A percentile compares a stretch with the other conserved stretches of the same genome.
These are phyloP conservation scores for Cordyceps tenuipes DNA, from an alignment of 2,329 filamentous ascomycete species.

Conservation along the genomic window DNA sequence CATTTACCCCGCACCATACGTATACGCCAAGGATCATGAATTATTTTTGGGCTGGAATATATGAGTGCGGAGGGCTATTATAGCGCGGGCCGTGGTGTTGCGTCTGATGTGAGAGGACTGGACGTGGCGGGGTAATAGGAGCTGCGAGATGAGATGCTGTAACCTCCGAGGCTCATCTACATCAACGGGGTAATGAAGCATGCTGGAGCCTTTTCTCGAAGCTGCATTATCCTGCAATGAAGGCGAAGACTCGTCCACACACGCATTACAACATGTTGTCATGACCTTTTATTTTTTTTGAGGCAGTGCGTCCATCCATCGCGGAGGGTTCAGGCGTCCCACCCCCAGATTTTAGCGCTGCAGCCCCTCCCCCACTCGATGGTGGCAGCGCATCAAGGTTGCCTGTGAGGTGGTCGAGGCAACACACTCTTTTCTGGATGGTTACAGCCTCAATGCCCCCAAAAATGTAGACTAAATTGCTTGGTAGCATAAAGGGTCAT, in stretches of 20 bases:
- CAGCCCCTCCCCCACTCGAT: not conserved
- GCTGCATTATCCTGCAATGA: not conserved
- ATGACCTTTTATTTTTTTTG: not conserved
- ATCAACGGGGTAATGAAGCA: too few species aligned
- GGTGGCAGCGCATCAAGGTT: not conserved
- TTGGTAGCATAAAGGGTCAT: not conserved
- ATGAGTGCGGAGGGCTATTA: not conserved
- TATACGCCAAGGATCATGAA: not conserved
- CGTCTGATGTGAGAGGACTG: too few species aligned
- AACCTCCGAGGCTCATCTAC: not conserved
- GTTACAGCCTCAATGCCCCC: constrained; percentile 2
- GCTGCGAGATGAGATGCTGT: too few species aligned
- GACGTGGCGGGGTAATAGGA: too few species aligned
- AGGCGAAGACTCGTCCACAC: not conserved
- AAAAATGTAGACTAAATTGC: not conserved
- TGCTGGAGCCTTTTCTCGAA: not conserved
- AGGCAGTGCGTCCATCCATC: not conserved
- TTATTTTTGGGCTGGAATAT: not conserved
- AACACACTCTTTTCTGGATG: not conserved
- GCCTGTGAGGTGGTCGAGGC: not conserved
- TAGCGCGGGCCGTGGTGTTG: too few species aligned
- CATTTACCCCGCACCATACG: not conserved
- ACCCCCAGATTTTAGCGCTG: constrained; percentile 15
- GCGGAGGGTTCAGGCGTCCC: constrained; percentile 5
- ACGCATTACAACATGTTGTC: not conserved